phyloP scores from a whole-genome alignment of 768 basidiomycete genomes.

The Trametes meyenii region DNA sequence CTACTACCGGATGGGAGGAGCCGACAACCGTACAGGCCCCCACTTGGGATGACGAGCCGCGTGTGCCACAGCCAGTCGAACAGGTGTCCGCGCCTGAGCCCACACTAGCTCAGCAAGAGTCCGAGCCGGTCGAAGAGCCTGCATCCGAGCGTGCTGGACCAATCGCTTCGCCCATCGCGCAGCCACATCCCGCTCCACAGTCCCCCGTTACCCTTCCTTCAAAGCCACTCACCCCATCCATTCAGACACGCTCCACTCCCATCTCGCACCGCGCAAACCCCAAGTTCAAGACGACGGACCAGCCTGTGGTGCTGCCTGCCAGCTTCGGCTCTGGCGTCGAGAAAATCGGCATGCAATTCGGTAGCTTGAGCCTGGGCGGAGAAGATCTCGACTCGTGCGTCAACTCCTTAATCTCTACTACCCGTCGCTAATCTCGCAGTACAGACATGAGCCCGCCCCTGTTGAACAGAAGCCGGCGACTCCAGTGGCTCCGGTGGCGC shows the following conservation, averaged over 20 bases:
- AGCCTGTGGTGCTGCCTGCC: constrained; percentile 79
- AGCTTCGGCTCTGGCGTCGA: constrained; percentile 66
- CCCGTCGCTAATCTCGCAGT: constrained; percentile 1
- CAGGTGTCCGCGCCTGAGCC: constrained; percentile 25
- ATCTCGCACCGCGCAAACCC: constrained; percentile 58
- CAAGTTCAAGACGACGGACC: constrained; percentile 73
- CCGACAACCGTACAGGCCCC: constrained; percentile 40
- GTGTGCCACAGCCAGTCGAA: constrained; percentile 24
- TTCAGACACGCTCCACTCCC: constrained; percentile 55
- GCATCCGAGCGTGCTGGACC: constrained; percentile 35
- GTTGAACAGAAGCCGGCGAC: constrained; percentile 33
- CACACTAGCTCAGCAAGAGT: constrained; percentile 20
- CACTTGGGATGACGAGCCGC: constrained; percentile 43
- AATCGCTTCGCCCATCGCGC: constrained; percentile 9
- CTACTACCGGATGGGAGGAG: constrained; percentile 38
- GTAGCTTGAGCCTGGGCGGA: constrained; percentile 76
- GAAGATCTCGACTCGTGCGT: constrained; percentile 64
- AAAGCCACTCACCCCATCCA: constrained; percentile 45
- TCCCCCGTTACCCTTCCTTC: constrained; percentile 35
- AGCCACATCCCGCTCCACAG: constrained; percentile 20
- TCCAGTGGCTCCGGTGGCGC: constrained; percentile 34
- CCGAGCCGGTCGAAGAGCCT: constrained; percentile 55
- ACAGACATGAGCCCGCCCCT: constrained; percentile 37
- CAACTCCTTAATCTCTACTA: neutral
- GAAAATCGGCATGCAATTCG: constrained; percentile 90